A percentile compares a stretch with the other conserved stretches of the same genome.
These are phyloP conservation scores for Cladosporium sp. DNA, from an alignment of 2,329 filamentous ascomycete species.

Conservation along the genomic window DNA sequence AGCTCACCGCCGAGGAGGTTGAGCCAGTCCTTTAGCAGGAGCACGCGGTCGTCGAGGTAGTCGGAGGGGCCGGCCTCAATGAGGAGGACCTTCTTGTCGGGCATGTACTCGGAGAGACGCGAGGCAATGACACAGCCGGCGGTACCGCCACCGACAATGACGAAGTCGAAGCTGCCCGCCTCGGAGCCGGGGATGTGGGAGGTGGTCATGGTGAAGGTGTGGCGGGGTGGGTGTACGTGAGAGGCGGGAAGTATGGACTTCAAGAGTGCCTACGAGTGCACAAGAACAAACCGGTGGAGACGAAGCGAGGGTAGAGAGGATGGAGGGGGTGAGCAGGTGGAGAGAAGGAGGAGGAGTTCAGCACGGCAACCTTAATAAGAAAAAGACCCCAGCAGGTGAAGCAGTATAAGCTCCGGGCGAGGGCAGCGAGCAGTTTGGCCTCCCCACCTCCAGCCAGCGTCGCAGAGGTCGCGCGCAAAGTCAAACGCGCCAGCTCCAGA, in stretches of 20 bases:
- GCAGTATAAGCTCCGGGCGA: no score
- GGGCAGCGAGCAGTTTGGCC: background rate
- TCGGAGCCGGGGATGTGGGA: constrained; percentile 59
- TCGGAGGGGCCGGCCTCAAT: constrained; percentile 88
- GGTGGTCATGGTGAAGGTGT: constrained; percentile 54
- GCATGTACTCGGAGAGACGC: constrained; percentile 74
- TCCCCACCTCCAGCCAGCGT: background rate
- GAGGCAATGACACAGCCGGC: constrained; percentile 80
- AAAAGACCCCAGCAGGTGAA: background rate
- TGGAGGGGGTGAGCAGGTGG: constrained; percentile 6
- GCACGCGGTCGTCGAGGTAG: constrained; percentile 78
- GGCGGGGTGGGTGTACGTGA: no score
- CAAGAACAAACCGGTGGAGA: constrained; percentile 3
- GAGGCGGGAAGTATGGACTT: background rate
- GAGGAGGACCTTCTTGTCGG: constrained; percentile 71
- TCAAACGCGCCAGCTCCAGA: background rate
- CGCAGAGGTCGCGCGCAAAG: background rate
- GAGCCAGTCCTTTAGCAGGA: constrained; percentile 83
- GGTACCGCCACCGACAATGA: constrained; percentile 79
- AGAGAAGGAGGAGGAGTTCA: background rate
- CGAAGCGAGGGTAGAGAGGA: constrained; percentile 9
- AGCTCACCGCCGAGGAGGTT: constrained; percentile 76
- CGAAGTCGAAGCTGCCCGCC: constrained; percentile 69
- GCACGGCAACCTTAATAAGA: constrained; percentile 6
- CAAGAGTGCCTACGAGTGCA: background rate